A percentile compares a stretch with the other conserved stretches of the same genome.
These are phyloP conservation scores for Elaeis guineensis DNA, from an alignment of 176 grass and related monocot species.

Conservation along the genomic window DNA sequence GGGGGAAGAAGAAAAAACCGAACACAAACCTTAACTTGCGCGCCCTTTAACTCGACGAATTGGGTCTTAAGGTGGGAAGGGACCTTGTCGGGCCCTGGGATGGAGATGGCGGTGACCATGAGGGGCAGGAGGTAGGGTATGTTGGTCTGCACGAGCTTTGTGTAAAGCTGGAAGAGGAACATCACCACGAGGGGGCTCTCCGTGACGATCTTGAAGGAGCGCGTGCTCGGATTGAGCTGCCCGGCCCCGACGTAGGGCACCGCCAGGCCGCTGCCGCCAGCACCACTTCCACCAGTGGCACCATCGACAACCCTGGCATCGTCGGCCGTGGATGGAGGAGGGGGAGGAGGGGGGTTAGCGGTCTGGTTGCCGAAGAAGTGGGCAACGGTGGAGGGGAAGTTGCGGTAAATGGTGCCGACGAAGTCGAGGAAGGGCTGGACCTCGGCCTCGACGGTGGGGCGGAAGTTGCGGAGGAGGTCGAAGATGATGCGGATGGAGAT, in stretches of 20 bases:
- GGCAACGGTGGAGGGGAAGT: slow-evolving; percentile 54
- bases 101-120: slow-evolving; percentile 84
- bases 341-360: not conserved
- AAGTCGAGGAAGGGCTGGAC: slow-evolving; percentile 98
- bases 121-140: slow-evolving; percentile 78
- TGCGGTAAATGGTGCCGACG: slow-evolving; percentile 75
- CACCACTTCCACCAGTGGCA: slow-evolving; percentile 10
- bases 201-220: slow-evolving; percentile 92
- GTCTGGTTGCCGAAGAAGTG: slow-evolving; percentile 57
- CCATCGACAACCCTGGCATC: too few relatives aligned
- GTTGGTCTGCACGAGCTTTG: slow-evolving; percentile 97
- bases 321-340: not conserved
- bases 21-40: slow-evolving; percentile 82
- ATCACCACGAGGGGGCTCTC: slow-evolving; percentile 98
- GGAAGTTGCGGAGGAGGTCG: slow-evolving; percentile 94
- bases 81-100: slow-evolving; percentile 77
- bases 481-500: slow-evolving; percentile 91
- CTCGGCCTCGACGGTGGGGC: slow-evolving; percentile 93
- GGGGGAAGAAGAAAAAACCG: not conserved
- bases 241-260: slow-evolving; percentile 31
- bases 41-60: slow-evolving; percentile 88
- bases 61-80: slow-evolving; percentile 62
- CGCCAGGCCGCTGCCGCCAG: slow-evolving; percentile 14
- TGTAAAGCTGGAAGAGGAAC: slow-evolving; percentile 99
- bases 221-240: slow-evolving; percentile 80